Conservation (phyloP, 495 filamentous ascomycete genomes). For the Aspergillus coremiiformis region DNA sequence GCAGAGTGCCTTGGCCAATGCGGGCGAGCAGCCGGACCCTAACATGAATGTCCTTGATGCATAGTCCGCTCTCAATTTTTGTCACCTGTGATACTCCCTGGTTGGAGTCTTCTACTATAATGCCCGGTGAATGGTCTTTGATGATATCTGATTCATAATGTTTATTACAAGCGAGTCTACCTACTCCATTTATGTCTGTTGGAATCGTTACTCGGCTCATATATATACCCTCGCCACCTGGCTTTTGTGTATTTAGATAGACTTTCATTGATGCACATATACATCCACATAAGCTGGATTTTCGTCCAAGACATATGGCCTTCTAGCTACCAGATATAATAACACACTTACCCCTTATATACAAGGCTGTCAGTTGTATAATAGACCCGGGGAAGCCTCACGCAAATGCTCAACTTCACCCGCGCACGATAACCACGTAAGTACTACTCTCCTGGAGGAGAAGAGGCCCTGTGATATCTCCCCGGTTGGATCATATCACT, state of each 20-base stretch:
- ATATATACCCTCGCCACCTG: conserved; percentile 1
- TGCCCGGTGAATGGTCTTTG: background rate
- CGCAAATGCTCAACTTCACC: no score
- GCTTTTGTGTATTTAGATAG: conserved; percentile 10
- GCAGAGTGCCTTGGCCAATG: conserved; percentile 77
- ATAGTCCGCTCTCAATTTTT: background rate
- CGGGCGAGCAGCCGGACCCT: conserved; percentile 3
- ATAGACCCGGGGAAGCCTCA: no score
- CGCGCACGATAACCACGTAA: no score
- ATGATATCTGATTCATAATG: background rate
- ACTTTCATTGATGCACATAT: background rate
- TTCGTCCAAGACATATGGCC: no score
- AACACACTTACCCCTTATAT: no score
- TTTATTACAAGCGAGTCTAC: background rate
- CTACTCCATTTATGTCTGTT: background rate
- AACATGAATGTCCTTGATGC: background rate
- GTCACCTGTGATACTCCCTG: background rate
- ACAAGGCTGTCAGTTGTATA: no score
- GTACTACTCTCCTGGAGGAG: no score
- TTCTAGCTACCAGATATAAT: no score
- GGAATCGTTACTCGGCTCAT: background rate
- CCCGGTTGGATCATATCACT: no score
- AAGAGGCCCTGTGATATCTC: no score
- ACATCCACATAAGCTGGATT: background rate
- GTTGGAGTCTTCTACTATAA: background rate